These are phyloP conservation scores for Pichia sp. DNA, from an alignment of 1,139 yeast genomes.

Conservation along the genomic window DNA sequence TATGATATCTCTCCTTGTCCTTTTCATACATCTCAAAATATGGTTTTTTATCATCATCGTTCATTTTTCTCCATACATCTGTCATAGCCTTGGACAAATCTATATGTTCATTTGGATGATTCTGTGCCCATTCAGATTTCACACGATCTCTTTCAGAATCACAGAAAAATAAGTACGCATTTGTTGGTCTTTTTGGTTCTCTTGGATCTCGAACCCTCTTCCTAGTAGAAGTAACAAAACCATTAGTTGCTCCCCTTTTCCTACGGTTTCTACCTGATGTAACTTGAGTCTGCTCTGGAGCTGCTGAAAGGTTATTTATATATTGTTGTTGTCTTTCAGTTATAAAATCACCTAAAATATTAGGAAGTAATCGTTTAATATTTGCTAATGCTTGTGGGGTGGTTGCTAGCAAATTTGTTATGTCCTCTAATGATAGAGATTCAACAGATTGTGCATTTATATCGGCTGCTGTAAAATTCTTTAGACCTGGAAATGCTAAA, in stretches of 20 bases:
- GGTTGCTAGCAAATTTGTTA: slow-evolving; percentile 17
- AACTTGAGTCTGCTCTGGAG: background rate
- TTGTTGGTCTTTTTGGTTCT: slow-evolving; percentile 83
- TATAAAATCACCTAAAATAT: slow-evolving; percentile 12
- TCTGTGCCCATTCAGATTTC: slow-evolving; percentile 45
- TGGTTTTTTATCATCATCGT: slow-evolving; percentile 65
- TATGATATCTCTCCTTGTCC: slow-evolving; percentile 69
- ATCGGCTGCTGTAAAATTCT: slow-evolving; percentile 19
- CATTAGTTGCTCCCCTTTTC: slow-evolving; percentile 15
- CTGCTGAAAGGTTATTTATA: slow-evolving; percentile 1
- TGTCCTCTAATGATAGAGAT: slow-evolving; percentile 23
- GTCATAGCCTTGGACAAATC: slow-evolving; percentile 76
- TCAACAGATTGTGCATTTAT: slow-evolving; percentile 25
- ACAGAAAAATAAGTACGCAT: slow-evolving; percentile 83
- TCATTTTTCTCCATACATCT: slow-evolving; percentile 78
- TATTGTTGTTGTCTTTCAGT: slow-evolving; percentile 14
- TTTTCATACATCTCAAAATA: slow-evolving; percentile 73
- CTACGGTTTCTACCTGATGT: slow-evolving; percentile 9
- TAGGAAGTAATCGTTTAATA: slow-evolving; percentile 9
- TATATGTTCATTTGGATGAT: slow-evolving; percentile 40
- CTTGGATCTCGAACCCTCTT: slow-evolving; percentile 60
- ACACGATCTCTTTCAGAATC: slow-evolving; percentile 77
- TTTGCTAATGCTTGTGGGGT: slow-evolving; percentile 9
- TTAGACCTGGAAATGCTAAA: slow-evolving; percentile 22
- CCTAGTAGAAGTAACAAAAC: slow-evolving; percentile 17